Conservation (phyloP, 176 grass and related monocot genomes). For the Pharus latifolius region DNA sequence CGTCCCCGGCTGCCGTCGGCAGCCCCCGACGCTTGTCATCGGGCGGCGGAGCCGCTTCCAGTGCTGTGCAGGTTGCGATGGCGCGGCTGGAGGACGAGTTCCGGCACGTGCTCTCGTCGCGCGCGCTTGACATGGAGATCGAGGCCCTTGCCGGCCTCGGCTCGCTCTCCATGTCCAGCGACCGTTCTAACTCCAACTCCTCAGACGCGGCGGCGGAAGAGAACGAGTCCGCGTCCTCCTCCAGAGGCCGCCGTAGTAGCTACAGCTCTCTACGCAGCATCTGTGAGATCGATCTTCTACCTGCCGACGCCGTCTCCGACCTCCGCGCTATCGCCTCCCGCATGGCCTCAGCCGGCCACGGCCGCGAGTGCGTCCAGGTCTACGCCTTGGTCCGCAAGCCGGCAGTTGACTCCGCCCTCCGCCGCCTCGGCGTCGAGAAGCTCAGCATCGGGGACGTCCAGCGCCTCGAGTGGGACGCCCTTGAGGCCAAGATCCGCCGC, state of each 20-base stretch:
- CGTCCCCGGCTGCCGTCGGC: background rate
- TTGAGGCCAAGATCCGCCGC: constrained; percentile 69
- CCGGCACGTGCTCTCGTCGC: constrained; percentile 40
- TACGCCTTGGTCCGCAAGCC: constrained; percentile 82
- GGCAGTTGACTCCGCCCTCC: constrained; percentile 57
- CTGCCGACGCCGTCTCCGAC: constrained; percentile 60
- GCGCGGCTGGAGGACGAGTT: constrained; percentile 77
- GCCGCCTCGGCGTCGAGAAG: constrained; percentile 79
- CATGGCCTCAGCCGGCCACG: constrained; percentile 66
- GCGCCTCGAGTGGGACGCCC: constrained; percentile 57
- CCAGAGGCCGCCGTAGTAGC: constrained; percentile 48
- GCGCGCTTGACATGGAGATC: constrained; percentile 48
- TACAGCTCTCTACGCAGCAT: constrained; percentile 60
- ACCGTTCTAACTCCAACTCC: constrained; percentile 10
- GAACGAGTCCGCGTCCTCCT: background rate
- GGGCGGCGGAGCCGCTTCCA: background rate
- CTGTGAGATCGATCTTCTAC: constrained; percentile 83
- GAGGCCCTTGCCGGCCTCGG: constrained; percentile 40
- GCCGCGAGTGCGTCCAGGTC: constrained; percentile 87
- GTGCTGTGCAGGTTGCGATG: constrained; percentile 54
- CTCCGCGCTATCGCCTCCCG: constrained; percentile 54
- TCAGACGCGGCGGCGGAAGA: background rate
- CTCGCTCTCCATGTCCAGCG: constrained; percentile 29
- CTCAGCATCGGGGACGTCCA: constrained; percentile 92
- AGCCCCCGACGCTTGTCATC: constrained; percentile 23